Percentiles rank a stretch among this genome's conserved stretches.
Conservation (phyloP, 495 filamentous ascomycete genomes). For the Penicillium tannophilum region DNA sequence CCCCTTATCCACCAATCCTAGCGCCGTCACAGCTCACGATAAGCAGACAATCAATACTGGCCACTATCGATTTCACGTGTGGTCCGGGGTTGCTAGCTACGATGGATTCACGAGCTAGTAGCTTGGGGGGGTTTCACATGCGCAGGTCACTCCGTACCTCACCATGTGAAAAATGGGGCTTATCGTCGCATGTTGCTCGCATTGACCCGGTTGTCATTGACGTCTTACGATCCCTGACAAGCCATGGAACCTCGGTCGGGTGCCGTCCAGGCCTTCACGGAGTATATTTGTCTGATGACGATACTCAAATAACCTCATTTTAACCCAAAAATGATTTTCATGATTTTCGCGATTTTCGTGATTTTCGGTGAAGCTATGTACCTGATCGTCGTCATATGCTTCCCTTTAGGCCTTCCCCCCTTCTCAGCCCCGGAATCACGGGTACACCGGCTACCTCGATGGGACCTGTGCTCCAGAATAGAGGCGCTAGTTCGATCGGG, state of each 20-base stretch:
- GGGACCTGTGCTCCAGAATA: not conserved
- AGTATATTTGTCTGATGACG: not conserved
- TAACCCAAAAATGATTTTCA: not conserved
- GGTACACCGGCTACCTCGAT: constrained; percentile 7
- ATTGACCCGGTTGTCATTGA: not conserved
- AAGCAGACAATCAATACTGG: constrained; percentile 6
- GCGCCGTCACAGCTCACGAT: not conserved
- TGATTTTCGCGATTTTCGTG: not conserved
- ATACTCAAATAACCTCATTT: not conserved
- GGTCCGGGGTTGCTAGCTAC: not conserved
- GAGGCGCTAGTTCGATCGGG: constrained; percentile 1
- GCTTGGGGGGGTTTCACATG: constrained; percentile 1
- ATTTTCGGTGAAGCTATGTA: not conserved
- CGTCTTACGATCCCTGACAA: not conserved
- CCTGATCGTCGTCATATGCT: constrained; percentile 8
- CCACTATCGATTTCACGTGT: constrained; percentile 24
- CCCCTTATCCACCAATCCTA: constrained; percentile 4
- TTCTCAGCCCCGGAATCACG: constrained; percentile 4
- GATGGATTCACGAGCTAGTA: constrained; percentile 10
- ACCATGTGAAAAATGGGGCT: constrained; percentile 1
- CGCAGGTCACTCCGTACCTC: not conserved
- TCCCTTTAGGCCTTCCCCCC: not conserved
- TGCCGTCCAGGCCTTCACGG: not conserved
- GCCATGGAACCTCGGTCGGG: not conserved
- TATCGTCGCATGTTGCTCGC: not conserved